Base-by-base conservation (phyloP, 108 stramenopile species). In the Parmales sp. region DNA sequence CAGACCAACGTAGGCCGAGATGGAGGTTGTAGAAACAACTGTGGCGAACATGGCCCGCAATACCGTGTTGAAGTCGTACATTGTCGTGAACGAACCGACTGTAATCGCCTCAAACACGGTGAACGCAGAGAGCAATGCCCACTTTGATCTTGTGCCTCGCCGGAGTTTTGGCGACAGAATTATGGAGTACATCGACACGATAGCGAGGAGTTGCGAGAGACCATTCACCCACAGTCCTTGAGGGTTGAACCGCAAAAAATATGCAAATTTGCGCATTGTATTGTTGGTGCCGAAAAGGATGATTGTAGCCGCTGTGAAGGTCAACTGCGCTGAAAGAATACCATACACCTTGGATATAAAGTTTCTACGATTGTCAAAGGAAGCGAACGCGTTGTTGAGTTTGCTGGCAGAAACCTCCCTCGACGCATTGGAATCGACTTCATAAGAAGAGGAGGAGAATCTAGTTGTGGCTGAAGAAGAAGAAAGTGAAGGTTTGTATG, bases 1-100 rank as follows among this genome's bases (percentile, higher is more conserved):
- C 20, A 78, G 51, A 28, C 90, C 60, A 1, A 89, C 90, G 69
- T 91, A 94, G 4, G 79, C 37, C 0, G 90, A 90, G 13, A 96
- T 78, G 11, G 86, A 76, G 6, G 77, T 43, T 20, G 91, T 83
- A 1, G 88, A 83, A 13, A 71, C 71, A 6, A 80, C 86, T 19
- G 90, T 91, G 5, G 82, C 76, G 11, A 74, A 48, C 86, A 88
- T 83, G 25, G 89, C 88, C 11, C 72, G 72, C 2, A 85, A 38
- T 0, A 92, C 91, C 3, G 36, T 60, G 54, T 34, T 28, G 25
- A 5, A 26, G 20, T 28, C 31, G 28, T 34, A 60, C 29, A 60
- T 34, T 6, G n/a, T 34, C 13, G 54, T 60, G 13, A 60, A 20
- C 28, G 36, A 34, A 3, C 31, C 54, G 25, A 60, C 3, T 2